phyloP scores from a whole-genome alignment of 176 grass and related monocot genomes.

The Coix lacrymajobi region DNA sequence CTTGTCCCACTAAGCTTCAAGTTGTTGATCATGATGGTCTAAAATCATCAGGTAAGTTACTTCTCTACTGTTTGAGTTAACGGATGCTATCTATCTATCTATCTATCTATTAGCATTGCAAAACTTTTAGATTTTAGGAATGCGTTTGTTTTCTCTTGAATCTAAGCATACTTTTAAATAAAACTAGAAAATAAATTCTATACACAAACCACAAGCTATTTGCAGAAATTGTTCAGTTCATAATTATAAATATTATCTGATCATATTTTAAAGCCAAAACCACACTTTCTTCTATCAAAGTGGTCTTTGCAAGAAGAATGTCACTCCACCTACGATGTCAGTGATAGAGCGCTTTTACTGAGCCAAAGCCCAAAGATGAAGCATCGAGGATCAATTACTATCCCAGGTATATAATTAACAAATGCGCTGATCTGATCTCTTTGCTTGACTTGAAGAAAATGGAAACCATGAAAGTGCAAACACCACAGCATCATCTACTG shows the following conservation, averaged over 20 bases:
- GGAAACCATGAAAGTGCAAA: constrained; percentile 22
- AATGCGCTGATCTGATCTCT: constrained; percentile 9
- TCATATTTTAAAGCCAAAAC: constrained; percentile 43
- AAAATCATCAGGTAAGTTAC: constrained; percentile 43
- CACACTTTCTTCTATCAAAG: constrained; percentile 61
- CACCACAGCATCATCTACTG: constrained; percentile 20
- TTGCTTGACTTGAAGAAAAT: constrained; percentile 28
- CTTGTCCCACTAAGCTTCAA: constrained; percentile 69
- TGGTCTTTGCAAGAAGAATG: constrained; percentile 52
- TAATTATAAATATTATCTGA: not conserved
- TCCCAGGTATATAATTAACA: constrained; percentile 31
- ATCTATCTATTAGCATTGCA: no score
- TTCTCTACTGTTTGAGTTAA: not conserved
- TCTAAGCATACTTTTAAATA: not conserved
- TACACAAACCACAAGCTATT: constrained; percentile 2
- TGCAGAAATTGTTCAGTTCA: not conserved
- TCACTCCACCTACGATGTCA: constrained; percentile 5
- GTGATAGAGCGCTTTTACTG: constrained; percentile 1
- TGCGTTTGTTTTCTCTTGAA: not conserved
- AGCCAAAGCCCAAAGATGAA: constrained; percentile 60
- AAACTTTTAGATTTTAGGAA: not conserved
- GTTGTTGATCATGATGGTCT: constrained; percentile 33
- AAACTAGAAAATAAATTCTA: not conserved
- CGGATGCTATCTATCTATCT: not conserved
- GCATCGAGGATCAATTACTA: constrained; percentile 40